phyloP scores from a whole-genome alignment of 2,329 filamentous ascomycete genomes.

The Scedosporium minutisporum region DNA sequence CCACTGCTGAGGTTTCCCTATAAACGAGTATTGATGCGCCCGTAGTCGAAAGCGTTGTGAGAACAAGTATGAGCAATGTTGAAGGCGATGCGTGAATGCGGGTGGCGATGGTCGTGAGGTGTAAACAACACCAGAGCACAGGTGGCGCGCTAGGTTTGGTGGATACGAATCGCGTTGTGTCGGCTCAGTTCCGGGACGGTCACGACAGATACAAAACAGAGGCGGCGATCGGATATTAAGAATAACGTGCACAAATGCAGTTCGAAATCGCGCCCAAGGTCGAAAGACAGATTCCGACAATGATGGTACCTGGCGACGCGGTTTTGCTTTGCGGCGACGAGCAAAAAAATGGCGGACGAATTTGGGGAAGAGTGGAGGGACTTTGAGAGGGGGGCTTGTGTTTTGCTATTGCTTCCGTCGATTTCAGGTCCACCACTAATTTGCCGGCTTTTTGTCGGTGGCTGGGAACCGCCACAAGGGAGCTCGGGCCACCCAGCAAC shows the following conservation, averaged over 20 bases:
- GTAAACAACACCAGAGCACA: conserved; percentile 5
- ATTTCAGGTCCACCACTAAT: conserved; percentile 3
- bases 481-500: conserved; percentile 4
- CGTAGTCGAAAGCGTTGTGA: background rate
- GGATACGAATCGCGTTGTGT: conserved; percentile 4
- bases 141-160: conserved; percentile 2
- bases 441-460: conserved; percentile 3
- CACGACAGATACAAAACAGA: background rate
- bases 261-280: background rate
- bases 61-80: background rate
- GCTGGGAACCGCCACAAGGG: conserved; percentile 6
- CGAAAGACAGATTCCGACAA: background rate
- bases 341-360: conserved; percentile 4
- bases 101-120: background rate
- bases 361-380: conserved; percentile 6
- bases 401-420: conserved; percentile 4
- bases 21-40: background rate
- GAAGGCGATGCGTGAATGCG: conserved; percentile 2
- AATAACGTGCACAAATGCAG: background rate
- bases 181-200: background rate
- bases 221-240: background rate
- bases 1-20: conserved; percentile 2
- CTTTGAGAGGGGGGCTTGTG: conserved; percentile 6
- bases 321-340: conserved; percentile 2
- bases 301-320: background rate